Base-by-base conservation (phyloP, 805 yeast species). In the Priceomyces melissophilus region DNA sequence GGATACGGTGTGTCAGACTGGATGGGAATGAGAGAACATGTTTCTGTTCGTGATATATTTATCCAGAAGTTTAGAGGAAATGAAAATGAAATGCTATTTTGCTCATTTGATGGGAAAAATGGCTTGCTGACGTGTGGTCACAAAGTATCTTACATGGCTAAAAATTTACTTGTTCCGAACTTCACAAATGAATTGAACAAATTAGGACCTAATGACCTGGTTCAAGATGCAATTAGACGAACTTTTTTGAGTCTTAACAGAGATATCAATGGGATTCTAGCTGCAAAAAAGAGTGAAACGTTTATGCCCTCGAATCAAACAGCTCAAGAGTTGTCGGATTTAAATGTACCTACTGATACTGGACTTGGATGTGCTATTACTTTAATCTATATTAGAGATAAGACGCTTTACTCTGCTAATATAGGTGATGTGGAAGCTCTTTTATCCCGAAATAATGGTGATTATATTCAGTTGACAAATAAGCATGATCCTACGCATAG, bases 1-100 rank as follows among this genome's bases (percentile, higher is more conserved):
- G 81, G 88, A 0, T 88, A 89, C 55, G 99, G 99, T 57, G 89
- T 93, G 37, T 84, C 97, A 1, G 99, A 93, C 61, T 71, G 84
- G 3, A 69, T 91, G 50, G 96, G 96, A 1, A 71, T 71, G 39
- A 67, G 81, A 38, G 78, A 79, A 17, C 69, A 71, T 35, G 76
- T 93, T 3, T 76, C 89, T 0, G 78, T 84, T 4, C 76, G 95
- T 54, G 99, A 93, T 64, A 79, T 87, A 30, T 90, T 93, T 28
- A 76, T 85, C 48, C 96, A 89, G 54, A 81, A 85, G 51, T 88
- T 90, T 63, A 73, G 96, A 44, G 96, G 96, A 13, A 82, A 82
- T 40, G 84, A 84, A 34, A 83, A 86, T 51, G 96, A 90, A 58
- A 77, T 82, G 25, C 70, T 93, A 40, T 69, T 91, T 43, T 88